Evolutionary conservation across 78 protist genomes (phyloP).

Genomic region (Planoprotostelium fungivorum): DNA sequence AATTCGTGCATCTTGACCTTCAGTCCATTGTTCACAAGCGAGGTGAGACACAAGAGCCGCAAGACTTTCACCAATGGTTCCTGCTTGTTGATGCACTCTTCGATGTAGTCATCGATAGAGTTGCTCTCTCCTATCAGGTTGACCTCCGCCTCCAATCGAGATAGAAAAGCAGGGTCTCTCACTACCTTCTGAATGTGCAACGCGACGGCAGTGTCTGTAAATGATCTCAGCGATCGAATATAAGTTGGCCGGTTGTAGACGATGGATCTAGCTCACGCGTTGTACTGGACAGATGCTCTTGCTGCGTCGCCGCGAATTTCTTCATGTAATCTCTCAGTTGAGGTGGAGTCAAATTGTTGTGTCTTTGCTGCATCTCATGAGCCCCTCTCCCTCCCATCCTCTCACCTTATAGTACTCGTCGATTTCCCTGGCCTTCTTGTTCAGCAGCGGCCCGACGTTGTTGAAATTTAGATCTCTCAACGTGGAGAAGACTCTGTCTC

Average conservation of each 20-base stretch:
- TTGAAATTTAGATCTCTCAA: conserved; percentile 59
- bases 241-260: background rate
- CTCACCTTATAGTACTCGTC: conserved; percentile 39
- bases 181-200: conserved; percentile 16
- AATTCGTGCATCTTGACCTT: conserved; percentile 30
- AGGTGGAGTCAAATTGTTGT: background rate
- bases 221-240: background rate
- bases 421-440: conserved; percentile 42
- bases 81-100: conserved; percentile 53
- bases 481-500: conserved; percentile 28
- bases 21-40: conserved; percentile 65
- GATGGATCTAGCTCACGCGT: background rate
- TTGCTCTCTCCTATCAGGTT: background rate
- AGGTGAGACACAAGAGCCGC: conserved; percentile 70
- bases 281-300: conserved; percentile 25
- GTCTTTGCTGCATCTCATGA: conserved; percentile 6
- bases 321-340: conserved; percentile 13
- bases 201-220: conserved; percentile 37
- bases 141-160: conserved; percentile 48
- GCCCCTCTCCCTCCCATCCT: no score
- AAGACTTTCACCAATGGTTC: conserved; percentile 70
- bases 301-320: conserved; percentile 15
- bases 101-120: conserved; percentile 49
- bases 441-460: conserved; percentile 56
- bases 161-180: conserved; percentile 8